Base-by-base conservation (phyloP, 2,329 filamentous ascomycete species). In the Didymella glomerata region DNA sequence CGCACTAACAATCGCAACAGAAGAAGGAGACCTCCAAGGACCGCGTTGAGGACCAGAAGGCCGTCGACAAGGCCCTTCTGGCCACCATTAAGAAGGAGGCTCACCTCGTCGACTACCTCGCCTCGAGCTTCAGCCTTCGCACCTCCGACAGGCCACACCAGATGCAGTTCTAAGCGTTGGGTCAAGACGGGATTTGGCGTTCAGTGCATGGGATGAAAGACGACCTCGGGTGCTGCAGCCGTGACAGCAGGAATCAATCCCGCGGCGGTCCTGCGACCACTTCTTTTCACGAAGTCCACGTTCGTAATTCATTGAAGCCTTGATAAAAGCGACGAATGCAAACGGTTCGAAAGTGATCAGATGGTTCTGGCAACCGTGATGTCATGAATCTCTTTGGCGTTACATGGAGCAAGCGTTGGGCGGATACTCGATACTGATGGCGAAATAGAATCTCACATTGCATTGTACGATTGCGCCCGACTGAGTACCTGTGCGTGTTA, bases 91-190 rank as follows among this genome's bases (percentile, higher is more conserved):
- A 98, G 91, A 97, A 98, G 90, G 93, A 96, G 83, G 90, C 93
- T 75, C 86, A 94, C 84, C 91, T 99, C 76, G 84, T 88, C 80
- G 92, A 90, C 85, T 99, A 99, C 89, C 92, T 99, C 76, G 87
- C 87, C 80, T 92, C 90, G 83, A 92, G 90, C 81, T 99, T 99
- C 91, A 96, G 91, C 89, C 90, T 99, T 84, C 91, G 94, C 85
- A 97, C 93, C 87, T 95, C 95, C 79, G 94, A 99, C 88, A 93
- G 94, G 90, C 95, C 95, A 84, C 95, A 99, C 86, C 92, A 96
- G 89, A 98, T 99, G 95, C 91, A 92, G 85, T 99, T 94, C 89
- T 99, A 97, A 68, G 64, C 62, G 72, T 66, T 65, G 71, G 68
- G 65, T 71, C 63, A 68, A 64, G 71, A 72, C 63, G 68, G 74